Evolutionary conservation across 768 basidiomycete genomes (phyloP).

Genomic region (Lepiota brunneoincarnata): DNA sequence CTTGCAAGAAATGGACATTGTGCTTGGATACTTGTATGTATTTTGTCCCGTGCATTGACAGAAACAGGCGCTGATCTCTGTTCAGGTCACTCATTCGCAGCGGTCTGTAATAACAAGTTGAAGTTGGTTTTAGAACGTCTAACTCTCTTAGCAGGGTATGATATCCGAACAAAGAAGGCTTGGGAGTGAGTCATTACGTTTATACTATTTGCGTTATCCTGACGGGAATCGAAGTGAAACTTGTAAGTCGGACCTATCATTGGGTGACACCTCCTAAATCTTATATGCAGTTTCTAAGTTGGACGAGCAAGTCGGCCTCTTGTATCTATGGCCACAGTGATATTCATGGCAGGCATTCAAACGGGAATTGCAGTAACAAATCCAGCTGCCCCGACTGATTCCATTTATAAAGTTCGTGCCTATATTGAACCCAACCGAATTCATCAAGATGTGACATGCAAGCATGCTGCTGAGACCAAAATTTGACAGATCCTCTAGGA

Average conservation of each 20-base stretch:
- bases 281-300: conserved; percentile 53
- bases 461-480: too few relatives aligned
- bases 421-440: too few relatives aligned
- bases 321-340: too few relatives aligned
- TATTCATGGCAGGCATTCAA: conserved; percentile 81
- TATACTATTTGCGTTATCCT: background rate
- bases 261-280: background rate
- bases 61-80: background rate
- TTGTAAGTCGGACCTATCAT: background rate
- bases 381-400: too few relatives aligned
- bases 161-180: conserved; percentile 67
- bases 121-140: background rate
- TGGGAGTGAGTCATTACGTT: conserved; percentile 57
- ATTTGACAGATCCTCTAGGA: too few relatives aligned
- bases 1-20: conserved; percentile 22
- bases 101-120: conserved; percentile 38
- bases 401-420: too few relatives aligned
- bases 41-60: background rate
- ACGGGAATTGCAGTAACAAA: too few relatives aligned
- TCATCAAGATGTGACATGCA: too few relatives aligned
- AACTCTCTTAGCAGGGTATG: conserved; percentile 57
- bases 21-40: conserved; percentile 80
- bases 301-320: conserved; percentile 63
- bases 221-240: background rate
- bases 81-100: conserved; percentile 75